Evolutionary conservation across 2,329 filamentous ascomycete species (phyloP), one percentile per base, ranked within the genome.

Genomic region (Phyllosticta citrichinensis): DNA sequence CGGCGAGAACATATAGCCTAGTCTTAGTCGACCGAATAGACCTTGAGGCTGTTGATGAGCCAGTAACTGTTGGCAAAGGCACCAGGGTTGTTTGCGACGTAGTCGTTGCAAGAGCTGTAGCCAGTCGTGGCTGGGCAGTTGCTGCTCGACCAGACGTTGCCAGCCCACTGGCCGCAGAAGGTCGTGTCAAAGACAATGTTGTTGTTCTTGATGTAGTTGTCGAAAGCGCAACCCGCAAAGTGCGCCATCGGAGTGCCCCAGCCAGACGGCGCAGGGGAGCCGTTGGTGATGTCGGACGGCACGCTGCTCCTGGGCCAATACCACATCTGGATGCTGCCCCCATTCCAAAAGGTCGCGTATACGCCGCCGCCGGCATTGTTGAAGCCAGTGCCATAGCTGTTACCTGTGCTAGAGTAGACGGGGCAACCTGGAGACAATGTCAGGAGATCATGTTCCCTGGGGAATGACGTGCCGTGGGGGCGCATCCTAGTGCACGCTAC

Each of bases 101-200:
- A 75, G 27, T 68, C 71, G 54, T 67, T 68, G 57, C 73, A 75
- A 58, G 69, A 73, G 14, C 68, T 67, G 60, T 72, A 72, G 35
- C 60, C 56, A 11, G 59, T 55, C 2, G 65, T 59, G 47, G 63
- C 50, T 11, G 71, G 65, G 60, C 73, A 74, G 14, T 65, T 62
- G 9, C 65, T 68, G 4, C 66, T 67, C 10, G 67, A 66, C 72
- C 73, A 82, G 2, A 77, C 75, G 17, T 68, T 66, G 12, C 80
- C 80, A 8, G 81, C 80, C 80, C 81, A 83, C 58, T 80, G 77
- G 35, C 81, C 81, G 63, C 80, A 83, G 69, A 83, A 82, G 0
- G 79, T 80, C 1, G 75, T 79, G 64, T 82, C 77, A 61, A 83
- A 77, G 22, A 80, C 71, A 51, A 76, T 70, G 19, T 69, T 72